Conservation (phyloP, 164 flowering plant genomes). For the Chimonanthus praecox region DNA sequence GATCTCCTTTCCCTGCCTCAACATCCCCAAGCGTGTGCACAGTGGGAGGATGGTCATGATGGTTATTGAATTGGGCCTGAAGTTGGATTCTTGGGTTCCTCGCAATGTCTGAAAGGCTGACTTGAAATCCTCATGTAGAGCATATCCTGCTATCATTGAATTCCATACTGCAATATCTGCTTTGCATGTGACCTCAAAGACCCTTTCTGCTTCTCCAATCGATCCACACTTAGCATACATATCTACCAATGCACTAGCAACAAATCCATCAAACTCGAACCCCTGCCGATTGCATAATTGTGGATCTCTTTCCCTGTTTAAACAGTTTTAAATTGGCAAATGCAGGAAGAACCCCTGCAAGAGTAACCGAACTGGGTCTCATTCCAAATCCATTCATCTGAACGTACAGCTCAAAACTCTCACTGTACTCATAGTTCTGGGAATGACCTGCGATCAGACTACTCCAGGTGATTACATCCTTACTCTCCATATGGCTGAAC, state of each 20-base stretch:
- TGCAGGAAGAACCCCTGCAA: slow-evolving; percentile 30
- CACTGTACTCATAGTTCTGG: slow-evolving; percentile 24
- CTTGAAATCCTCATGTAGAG: slow-evolving; percentile 18
- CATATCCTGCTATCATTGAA: slow-evolving; percentile 35
- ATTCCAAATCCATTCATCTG: slow-evolving; percentile 27
- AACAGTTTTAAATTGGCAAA: slow-evolving; percentile 25
- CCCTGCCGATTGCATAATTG: slow-evolving; percentile 33
- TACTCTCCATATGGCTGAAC: slow-evolving; percentile 18
- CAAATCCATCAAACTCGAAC: slow-evolving; percentile 29
- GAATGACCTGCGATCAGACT: slow-evolving; percentile 39
- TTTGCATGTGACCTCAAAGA: slow-evolving; percentile 29
- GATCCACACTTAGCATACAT: slow-evolving; percentile 38
- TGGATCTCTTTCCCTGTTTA: slow-evolving; percentile 48
- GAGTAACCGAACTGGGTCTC: slow-evolving; percentile 26
- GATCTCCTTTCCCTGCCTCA: slow-evolving; percentile 36
- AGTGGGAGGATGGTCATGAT: slow-evolving; percentile 30
- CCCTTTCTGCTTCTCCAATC: slow-evolving; percentile 24
- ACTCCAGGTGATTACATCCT: slow-evolving; percentile 46
- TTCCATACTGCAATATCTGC: slow-evolving; percentile 37
- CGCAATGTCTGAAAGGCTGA: slow-evolving; percentile 23
- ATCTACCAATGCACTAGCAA: slow-evolving; percentile 41
- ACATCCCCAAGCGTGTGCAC: slow-evolving; percentile 31
- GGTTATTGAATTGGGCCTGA: slow-evolving; percentile 35
- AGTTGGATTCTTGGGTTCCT: slow-evolving; percentile 20
- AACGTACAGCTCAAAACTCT: slow-evolving; percentile 22